These are phyloP conservation scores for Cyclotella baltica DNA, from an alignment of 108 stramenopile genomes.

Conservation along the genomic window DNA sequence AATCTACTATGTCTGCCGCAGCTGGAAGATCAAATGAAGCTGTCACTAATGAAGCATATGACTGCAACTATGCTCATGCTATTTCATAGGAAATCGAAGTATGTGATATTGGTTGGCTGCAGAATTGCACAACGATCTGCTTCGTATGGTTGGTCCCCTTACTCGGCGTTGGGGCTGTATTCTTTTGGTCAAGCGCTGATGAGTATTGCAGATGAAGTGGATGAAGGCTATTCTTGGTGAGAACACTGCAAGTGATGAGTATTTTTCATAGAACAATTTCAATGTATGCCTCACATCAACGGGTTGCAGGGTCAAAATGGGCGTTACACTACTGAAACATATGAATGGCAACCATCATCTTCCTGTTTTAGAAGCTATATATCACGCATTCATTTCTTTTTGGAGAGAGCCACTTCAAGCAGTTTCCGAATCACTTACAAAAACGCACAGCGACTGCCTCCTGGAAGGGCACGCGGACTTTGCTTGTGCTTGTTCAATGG, in stretches of 20 bases:
- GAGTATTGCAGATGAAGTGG: background rate
- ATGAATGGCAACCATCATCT: background rate
- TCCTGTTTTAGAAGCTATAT: background rate
- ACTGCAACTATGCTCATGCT: background rate
- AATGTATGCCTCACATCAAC: no score
- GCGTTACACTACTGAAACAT: background rate
- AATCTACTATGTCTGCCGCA: background rate
- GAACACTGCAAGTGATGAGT: no score
- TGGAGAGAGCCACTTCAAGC: conserved; percentile 22
- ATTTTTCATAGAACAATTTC: background rate
- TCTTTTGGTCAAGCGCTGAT: conserved; percentile 5
- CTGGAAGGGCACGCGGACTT: conserved; percentile 11
- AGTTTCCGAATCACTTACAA: background rate
- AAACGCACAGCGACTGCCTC: background rate
- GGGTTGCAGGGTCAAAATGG: background rate
- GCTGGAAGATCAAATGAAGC: background rate
- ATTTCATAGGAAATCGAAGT: background rate
- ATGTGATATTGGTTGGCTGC: background rate
- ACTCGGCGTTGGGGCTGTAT: background rate
- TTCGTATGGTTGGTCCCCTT: background rate
- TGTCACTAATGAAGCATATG: background rate
- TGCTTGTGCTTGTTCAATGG: background rate
- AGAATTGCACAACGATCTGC: background rate
- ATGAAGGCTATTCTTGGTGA: conserved; percentile 7
- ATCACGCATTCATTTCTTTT: background rate